These are phyloP conservation scores for Cenococcum geophilum DNA, from an alignment of 495 filamentous ascomycete species.

Conservation along the genomic window DNA sequence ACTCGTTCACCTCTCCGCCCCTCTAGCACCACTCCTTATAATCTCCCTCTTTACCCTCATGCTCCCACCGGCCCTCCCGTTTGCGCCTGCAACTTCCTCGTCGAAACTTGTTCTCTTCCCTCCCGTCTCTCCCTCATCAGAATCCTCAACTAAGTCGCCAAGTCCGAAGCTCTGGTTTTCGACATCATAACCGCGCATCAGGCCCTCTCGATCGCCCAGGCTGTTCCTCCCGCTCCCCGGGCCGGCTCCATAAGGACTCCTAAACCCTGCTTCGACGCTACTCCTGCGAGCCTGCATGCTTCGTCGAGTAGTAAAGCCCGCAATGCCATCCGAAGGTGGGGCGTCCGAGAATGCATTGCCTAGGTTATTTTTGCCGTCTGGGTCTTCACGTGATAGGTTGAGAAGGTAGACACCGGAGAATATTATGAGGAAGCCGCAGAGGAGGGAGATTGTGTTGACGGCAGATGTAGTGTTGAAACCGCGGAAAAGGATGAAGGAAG, in stretches of 20 bases:
- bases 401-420: slow-evolving; percentile 96
- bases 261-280: slow-evolving; percentile 50
- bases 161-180: slow-evolving; percentile 52
- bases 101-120: slow-evolving; percentile 39
- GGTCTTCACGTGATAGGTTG: slow-evolving; percentile 86
- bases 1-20: slow-evolving; percentile 14
- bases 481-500: slow-evolving; percentile 94
- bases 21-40: slow-evolving; percentile 15
- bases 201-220: slow-evolving; percentile 59
- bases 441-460: slow-evolving; percentile 86
- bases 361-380: slow-evolving; percentile 65
- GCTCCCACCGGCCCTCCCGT: slow-evolving; percentile 17
- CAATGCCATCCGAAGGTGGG: slow-evolving; percentile 84
- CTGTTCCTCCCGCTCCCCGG: slow-evolving; percentile 15
- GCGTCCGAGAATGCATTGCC: slow-evolving; percentile 60
- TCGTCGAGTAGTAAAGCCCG: slow-evolving; percentile 77
- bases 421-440: slow-evolving; percentile 92
- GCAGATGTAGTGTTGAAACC: slow-evolving; percentile 95
- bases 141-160: slow-evolving; percentile 64
- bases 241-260: slow-evolving; percentile 34
- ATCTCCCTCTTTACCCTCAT: slow-evolving; percentile 20
- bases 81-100: slow-evolving; percentile 17
- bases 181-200: slow-evolving; percentile 79
- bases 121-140: slow-evolving; percentile 48
- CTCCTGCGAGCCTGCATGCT: slow-evolving; percentile 87